Evolutionary conservation across 495 filamentous ascomycete genomes (phyloP), one percentile per base, ranked within the genome.

Genomic region (Beverwykella pulmonaria): DNA sequence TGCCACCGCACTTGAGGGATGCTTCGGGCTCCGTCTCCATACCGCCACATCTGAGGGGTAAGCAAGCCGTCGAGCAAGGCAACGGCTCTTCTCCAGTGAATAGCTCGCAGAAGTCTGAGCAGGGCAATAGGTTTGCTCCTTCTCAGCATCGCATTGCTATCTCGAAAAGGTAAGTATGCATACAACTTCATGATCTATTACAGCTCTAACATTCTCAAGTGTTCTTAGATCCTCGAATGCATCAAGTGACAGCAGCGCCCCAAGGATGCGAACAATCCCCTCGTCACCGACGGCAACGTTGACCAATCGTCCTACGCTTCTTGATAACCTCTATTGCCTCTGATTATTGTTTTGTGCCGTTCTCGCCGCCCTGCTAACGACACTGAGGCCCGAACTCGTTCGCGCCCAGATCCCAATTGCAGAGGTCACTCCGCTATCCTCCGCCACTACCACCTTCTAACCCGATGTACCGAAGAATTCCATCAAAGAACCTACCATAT

Each of bases 271-370:
- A 44, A 44, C 17, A 44, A 14, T 14, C 39, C 39, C 8, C 61
- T 63, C n/a, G n/a, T 48, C 36, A 63, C 61, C 10, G 50, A 63
- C 29, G 62, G 62, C 27, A 52, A 27, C 7, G 47, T 53, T 20
- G 61, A 64, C 30, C 23, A 32, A 8, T 8, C 17, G 4, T 52
- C 20, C 17, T 10, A 25, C 4, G 9, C 26, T 52, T 23, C 20
- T n/a, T n/a, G n/a, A n/a, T n/a, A n/a, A n/a, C n/a, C n/a, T n/a
- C n/a, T n/a, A n/a, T n/a, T n/a, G n/a, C n/a, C n/a, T n/a, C n/a
- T n/a, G n/a, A n/a, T n/a, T n/a, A n/a, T n/a, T n/a, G n/a, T n/a
- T n/a, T n/a, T n/a, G n/a, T n/a, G n/a, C n/a, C n/a, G n/a, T n/a
- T n/a, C n/a, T n/a, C n/a, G n/a, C n/a, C n/a, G n/a, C n/a, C n/a